Evolutionary conservation across 176 grass and related monocot genomes (phyloP).

Genomic region (Avena sativa): DNA sequence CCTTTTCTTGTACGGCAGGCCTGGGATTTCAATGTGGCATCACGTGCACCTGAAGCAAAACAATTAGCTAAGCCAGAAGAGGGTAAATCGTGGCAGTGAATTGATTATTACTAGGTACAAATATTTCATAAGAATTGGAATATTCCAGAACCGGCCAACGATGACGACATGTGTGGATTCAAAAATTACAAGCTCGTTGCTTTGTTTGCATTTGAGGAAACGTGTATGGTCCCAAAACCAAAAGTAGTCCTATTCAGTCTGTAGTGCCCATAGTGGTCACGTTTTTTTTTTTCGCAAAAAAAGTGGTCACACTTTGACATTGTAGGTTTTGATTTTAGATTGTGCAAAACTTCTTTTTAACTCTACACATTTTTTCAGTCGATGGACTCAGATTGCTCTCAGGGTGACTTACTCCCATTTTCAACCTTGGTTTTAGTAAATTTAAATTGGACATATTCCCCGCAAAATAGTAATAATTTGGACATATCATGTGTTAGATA

Average conservation of each 20-base stretch:
- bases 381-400: background rate
- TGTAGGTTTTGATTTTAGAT: background rate
- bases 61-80: constrained; percentile 20
- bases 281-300: too few species aligned
- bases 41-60: constrained; percentile 38
- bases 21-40: constrained; percentile 45
- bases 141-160: constrained; percentile 26
- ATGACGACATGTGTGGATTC: constrained; percentile 23
- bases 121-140: constrained; percentile 18
- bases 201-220: constrained; percentile 11
- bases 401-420: too few species aligned
- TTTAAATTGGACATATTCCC: too few species aligned
- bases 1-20: constrained; percentile 27
- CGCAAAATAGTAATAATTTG: too few species aligned
- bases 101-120: constrained; percentile 19
- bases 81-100: background rate
- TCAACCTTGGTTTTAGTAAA: too few species aligned
- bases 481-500: too few species aligned
- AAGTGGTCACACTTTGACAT: background rate
- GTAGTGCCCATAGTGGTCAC: constrained; percentile 9
- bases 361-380: background rate
- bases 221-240: constrained; percentile 29
- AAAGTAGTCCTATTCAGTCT: constrained; percentile 9
- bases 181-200: constrained; percentile 22
- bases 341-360: background rate